These are phyloP conservation scores for Fomitopsis schrenkii DNA, from an alignment of 1,284 basidiomycete genomes.

Conservation along the genomic window DNA sequence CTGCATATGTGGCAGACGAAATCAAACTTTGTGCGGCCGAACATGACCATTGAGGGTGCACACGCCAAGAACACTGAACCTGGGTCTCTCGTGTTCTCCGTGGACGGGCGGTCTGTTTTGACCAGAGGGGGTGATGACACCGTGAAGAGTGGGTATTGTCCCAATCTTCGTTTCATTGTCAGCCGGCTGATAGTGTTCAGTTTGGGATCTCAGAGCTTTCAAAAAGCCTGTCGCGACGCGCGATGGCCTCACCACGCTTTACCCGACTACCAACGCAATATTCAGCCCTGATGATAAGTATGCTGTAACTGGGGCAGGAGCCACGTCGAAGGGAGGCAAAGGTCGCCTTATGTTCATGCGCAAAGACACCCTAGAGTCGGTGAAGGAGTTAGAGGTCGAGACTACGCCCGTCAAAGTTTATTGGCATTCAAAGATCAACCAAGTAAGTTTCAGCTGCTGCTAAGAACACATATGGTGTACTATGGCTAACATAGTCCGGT, in stretches of 20 bases:
- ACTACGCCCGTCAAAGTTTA: conserved; percentile 82
- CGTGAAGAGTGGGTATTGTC: conserved; percentile 72
- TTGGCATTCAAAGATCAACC: conserved; percentile 98
- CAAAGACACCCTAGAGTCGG: conserved; percentile 65
- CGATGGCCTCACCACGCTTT: conserved; percentile 68
- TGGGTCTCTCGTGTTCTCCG: conserved; percentile 79
- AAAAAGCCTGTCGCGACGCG: conserved; percentile 79
- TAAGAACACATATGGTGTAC: neutral
- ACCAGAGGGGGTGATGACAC: conserved; percentile 92
- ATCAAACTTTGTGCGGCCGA: conserved; percentile 89
- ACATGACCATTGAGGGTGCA: conserved; percentile 80
- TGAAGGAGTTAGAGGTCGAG: conserved; percentile 60
- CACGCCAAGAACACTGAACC: conserved; percentile 83
- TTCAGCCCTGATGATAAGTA: conserved; percentile 91
- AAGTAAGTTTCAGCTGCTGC: conserved; percentile 46
- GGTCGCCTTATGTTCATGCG: conserved; percentile 76
- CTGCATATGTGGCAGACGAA: conserved; percentile 92
- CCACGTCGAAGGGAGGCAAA: conserved; percentile 56
- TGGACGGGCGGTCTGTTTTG: conserved; percentile 78
- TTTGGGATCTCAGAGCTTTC: conserved; percentile 92
- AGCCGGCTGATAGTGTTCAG: conserved; percentile 35
- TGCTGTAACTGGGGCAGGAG: conserved; percentile 79
- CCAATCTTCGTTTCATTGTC: neutral
- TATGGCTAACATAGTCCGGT: conserved; percentile 10
- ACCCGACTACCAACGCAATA: conserved; percentile 87